Conservation (phyloP, 306 rosid genomes). For the Vachellia collinsii region DNA sequence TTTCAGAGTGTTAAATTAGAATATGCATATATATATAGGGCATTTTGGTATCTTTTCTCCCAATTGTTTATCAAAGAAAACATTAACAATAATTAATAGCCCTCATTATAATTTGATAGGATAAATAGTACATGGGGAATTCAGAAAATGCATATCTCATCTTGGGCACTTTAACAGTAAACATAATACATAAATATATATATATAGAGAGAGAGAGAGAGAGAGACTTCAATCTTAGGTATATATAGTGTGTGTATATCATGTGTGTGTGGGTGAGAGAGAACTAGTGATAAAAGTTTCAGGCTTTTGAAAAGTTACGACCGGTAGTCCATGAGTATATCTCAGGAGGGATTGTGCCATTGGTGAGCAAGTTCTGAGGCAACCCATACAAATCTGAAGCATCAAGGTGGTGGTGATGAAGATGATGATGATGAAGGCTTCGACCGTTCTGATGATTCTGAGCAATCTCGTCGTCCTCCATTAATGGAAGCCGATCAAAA, state of each 20-base stretch:
- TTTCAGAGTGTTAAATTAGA: too few relatives aligned
- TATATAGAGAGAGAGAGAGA: too few relatives aligned
- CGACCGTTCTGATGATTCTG: neutral
- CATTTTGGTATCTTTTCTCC: too few relatives aligned
- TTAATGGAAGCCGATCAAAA: constrained; percentile 19
- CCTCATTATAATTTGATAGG: neutral
- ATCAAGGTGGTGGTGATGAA: constrained; percentile 13
- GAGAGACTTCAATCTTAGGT: neutral
- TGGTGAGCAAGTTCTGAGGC: constrained; percentile 16
- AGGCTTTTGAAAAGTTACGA: constrained; percentile 19
- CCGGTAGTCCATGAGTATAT: constrained; percentile 16
- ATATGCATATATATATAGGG: too few relatives aligned
- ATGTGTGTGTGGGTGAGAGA: neutral
- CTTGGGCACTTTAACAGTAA: neutral
- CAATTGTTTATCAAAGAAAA: too few relatives aligned
- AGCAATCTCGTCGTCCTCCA: constrained; percentile 19
- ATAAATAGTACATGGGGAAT: neutral
- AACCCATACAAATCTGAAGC: constrained; percentile 16
- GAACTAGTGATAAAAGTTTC: neutral
- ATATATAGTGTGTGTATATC: neutral
- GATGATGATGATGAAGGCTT: neutral
- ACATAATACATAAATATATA: too few relatives aligned
- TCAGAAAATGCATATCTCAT: neutral
- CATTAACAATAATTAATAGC: neutral
- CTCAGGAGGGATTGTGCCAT: constrained; percentile 16